Base-by-base conservation (phyloP, 495 filamentous ascomycete genomes). In the Penicillium goetzii region DNA sequence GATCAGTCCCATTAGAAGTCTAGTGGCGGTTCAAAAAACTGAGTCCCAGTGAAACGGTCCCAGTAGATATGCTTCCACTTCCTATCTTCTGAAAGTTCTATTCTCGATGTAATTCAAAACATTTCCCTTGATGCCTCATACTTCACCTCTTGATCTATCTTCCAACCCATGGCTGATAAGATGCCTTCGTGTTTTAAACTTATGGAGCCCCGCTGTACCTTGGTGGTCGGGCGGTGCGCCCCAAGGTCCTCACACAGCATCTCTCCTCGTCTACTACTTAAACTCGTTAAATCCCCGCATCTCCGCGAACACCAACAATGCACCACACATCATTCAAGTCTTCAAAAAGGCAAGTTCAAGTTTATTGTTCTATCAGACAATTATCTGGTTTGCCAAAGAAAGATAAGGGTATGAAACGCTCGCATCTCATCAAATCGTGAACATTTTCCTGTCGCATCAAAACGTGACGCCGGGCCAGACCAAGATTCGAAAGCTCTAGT, bases 401-500 rank as follows among this genome's bases (percentile, higher is more conserved):
- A 6, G 21, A 19, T 17, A 15, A 7, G 30, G 52, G 30, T 55
- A 55, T 55, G 30, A 23, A 55, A 36, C 30, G 52, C 52, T 55
- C 32, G 28, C 52, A 55, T 53, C 40, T 30, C 47, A 30, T 51
- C 41, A 47, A 47, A 28, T 51, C 47, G 47, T 51, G 26, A 51
- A 51, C 2, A 14, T 51, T 49, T 30, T n/a, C 26, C 25, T n/a
- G 15, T 6, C 25, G 10, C 32, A 45, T 53, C 23, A 4, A 5
- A 21, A 26, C 23, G 5, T 21, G 41, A 40, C 30, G 12, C 34
- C 32, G n/a, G 21, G 36, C 32, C 45, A 32, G 30, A 33, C 21
- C 7, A 10, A n/a, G 0, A 12, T 49, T 45, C 10, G 15, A n/a
- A 40, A 3, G 1, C 11, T 67, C 58, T 82, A 88, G 63, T 90